A percentile compares a stretch with the other conserved stretches of the same genome.
Conservation (phyloP, 371 early-diverging fungal species). For the Edhazardia aedis region DNA sequence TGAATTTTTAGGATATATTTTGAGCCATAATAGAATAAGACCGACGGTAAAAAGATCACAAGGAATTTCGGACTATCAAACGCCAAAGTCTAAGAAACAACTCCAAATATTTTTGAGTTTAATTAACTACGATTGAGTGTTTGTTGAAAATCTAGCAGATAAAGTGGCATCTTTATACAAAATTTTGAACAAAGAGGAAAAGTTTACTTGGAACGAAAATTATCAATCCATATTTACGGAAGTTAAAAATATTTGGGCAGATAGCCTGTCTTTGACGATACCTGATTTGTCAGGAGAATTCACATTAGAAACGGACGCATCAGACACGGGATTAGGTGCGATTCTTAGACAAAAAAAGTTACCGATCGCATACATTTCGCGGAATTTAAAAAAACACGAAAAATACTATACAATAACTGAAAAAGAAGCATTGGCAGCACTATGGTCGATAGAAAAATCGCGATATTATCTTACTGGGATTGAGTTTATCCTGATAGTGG, state of each 20-base stretch:
- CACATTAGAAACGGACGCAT: conserved; percentile 15
- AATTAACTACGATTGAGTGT: conserved; percentile 11
- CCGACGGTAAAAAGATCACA: background rate
- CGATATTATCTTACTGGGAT: background rate
- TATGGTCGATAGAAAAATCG: background rate
- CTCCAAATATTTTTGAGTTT: conserved; percentile 8
- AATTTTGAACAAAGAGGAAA: background rate
- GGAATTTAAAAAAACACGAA: background rate
- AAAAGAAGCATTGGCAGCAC: background rate
- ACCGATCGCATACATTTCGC: background rate
- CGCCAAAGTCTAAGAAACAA: conserved; percentile 1
- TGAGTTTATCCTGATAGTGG: background rate
- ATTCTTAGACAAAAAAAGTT: background rate
- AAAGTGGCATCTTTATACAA: background rate
- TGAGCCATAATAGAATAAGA: background rate
- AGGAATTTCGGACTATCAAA: background rate
- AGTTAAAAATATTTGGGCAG: background rate
- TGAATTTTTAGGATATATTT: background rate
- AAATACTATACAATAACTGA: conserved; percentile 2
- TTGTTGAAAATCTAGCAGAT: conserved; percentile 1
- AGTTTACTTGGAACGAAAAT: background rate
- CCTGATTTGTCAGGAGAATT: conserved; percentile 5
- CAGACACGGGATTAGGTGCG: conserved; percentile 10
- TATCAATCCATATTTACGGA: background rate
- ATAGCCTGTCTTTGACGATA: background rate